These are phyloP conservation scores for Phalaenopsis hybrid DNA, from an alignment of 116 monocot genomes.

Conservation along the genomic window DNA sequence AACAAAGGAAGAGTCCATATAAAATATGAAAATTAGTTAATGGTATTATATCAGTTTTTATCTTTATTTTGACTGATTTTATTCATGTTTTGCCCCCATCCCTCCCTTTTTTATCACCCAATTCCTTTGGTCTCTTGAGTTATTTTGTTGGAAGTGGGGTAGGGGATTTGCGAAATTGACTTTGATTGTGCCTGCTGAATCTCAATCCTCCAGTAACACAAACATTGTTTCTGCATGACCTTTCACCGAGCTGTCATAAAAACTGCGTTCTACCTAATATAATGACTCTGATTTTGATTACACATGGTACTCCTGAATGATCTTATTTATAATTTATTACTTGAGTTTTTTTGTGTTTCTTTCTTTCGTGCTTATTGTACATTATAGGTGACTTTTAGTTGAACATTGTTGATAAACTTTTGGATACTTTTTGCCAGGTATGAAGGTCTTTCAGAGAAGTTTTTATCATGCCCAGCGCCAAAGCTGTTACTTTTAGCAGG, in stretches of 20 bases:
- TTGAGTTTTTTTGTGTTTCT: background rate
- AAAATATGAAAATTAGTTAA: background rate
- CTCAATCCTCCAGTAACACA: background rate
- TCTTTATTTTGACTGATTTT: background rate
- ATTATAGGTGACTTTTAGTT: background rate
- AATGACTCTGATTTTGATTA: background rate
- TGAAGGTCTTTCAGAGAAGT: conserved; percentile 93
- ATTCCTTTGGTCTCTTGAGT: background rate
- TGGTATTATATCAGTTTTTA: background rate
- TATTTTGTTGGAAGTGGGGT: background rate
- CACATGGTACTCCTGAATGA: background rate
- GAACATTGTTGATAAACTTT: background rate
- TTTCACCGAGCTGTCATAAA: background rate
- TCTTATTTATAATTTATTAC: background rate
- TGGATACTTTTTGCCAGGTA: conserved; percentile 43
- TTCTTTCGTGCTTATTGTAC: background rate
- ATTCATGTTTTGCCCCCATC: background rate
- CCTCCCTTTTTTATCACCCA: background rate
- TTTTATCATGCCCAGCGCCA: conserved; percentile 75
- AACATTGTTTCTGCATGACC: background rate
- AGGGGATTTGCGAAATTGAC: background rate
- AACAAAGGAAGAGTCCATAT: background rate
- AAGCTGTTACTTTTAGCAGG: conserved; percentile 88
- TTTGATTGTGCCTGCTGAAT: background rate
- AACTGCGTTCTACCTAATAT: background rate